Percentiles rank a stretch among this genome's conserved stretches.
Evolutionary conservation across 1,284 basidiomycete genomes (phyloP).

Genomic region (Papiliotrema laurentii): DNA sequence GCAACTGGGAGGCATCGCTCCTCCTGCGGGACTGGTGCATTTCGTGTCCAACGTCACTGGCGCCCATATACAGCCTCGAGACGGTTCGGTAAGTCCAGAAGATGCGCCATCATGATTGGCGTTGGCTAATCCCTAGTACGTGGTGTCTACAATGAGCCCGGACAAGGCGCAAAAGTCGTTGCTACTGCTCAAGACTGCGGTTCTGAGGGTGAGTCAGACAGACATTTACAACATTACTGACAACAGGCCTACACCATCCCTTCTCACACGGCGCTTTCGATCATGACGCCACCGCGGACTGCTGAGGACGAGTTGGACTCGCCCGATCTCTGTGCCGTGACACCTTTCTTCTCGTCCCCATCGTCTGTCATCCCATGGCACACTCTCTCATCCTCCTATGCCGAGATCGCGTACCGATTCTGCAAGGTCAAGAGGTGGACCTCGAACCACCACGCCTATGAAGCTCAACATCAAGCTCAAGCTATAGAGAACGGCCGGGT

Average conservation of each 20-base stretch:
- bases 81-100: slow-evolving; percentile 1
- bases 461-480: background rate
- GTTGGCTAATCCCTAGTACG: slow-evolving; percentile 7
- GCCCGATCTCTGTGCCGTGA: slow-evolving; percentile 7
- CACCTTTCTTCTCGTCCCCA: slow-evolving; percentile 13
- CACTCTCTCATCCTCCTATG: background rate
- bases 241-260: too few species aligned
- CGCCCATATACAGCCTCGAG: slow-evolving; percentile 12
- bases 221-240: background rate
- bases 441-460: background rate
- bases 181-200: slow-evolving; percentile 7
- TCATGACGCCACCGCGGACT: too few species aligned
- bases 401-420: slow-evolving; percentile 11
- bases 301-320: too few species aligned
- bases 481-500: background rate
- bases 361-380: slow-evolving; percentile 15
- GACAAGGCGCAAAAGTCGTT: slow-evolving; percentile 7
- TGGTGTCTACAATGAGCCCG: slow-evolving; percentile 9
- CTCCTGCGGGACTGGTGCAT: slow-evolving; percentile 8
- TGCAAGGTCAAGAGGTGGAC: slow-evolving; percentile 9
- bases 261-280: too few species aligned
- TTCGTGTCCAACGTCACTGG: slow-evolving; percentile 15
- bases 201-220: slow-evolving; percentile 6
- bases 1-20: slow-evolving; percentile 5
- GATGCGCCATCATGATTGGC: background rate